Percentiles rank a stretch among this genome's conserved stretches.
Conservation (phyloP, 495 filamentous ascomycete species). For the Trichoderma erinaceum region DNA sequence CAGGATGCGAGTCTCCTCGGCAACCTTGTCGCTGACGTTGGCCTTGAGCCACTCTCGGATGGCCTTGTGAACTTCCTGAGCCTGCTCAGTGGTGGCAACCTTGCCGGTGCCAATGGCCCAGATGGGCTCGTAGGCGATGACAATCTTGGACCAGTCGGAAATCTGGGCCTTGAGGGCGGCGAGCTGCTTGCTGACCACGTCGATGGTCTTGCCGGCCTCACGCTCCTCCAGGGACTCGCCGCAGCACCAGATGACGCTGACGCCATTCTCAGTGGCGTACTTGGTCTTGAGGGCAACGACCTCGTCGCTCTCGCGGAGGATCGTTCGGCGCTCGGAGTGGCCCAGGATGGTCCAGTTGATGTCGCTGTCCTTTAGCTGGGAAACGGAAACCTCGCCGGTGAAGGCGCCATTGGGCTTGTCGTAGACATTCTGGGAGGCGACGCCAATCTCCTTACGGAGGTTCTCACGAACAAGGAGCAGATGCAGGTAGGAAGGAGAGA, state of each 20-base stretch:
- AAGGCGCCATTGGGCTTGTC: slow-evolving; percentile 95
- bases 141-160: slow-evolving; percentile 82
- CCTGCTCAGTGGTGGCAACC: slow-evolving; percentile 88
- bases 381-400: slow-evolving; percentile 90
- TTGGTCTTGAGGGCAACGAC: slow-evolving; percentile 91
- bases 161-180: slow-evolving; percentile 60
- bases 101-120: slow-evolving; percentile 99
- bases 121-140: slow-evolving; percentile 97
- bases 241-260: slow-evolving; percentile 91
- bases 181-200: slow-evolving; percentile 80
- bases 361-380: slow-evolving; percentile 79
- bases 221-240: slow-evolving; percentile 92
- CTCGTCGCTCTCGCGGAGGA: slow-evolving; percentile 78
- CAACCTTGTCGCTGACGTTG: slow-evolving; percentile 61
- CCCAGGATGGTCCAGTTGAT: slow-evolving; percentile 88
- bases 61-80: slow-evolving; percentile 88
- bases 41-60: slow-evolving; percentile 84
- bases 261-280: slow-evolving; percentile 75
- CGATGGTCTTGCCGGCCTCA: slow-evolving; percentile 77
- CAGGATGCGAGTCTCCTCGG: slow-evolving; percentile 79
- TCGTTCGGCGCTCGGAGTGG: slow-evolving; percentile 85
- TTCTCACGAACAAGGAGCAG: slow-evolving; percentile 75
- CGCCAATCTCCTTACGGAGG: slow-evolving; percentile 57
- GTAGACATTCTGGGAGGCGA: slow-evolving; percentile 92
- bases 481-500: slow-evolving; percentile 86